A percentile compares a stretch with the other conserved stretches of the same genome.
Evolutionary conservation across 2,329 filamentous ascomycete species (phyloP).

Genomic region (Botrytis paeoniae): DNA sequence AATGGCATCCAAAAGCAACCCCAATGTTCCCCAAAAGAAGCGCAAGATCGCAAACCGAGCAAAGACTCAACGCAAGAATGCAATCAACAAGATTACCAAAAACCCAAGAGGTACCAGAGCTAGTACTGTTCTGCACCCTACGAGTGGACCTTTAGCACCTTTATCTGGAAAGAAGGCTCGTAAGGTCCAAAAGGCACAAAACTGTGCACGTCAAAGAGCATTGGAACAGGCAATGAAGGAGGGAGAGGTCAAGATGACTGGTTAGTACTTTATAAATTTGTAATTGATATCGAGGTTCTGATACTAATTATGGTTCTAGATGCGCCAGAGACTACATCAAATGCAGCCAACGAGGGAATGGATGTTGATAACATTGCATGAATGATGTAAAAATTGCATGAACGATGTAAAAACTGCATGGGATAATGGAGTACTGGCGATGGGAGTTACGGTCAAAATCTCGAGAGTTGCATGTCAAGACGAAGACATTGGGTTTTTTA

Average conservation of each 20-base stretch:
- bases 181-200: slow-evolving; percentile 37
- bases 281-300: neutral
- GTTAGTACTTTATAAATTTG: slow-evolving; percentile 22
- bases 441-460: slow-evolving; percentile 12
- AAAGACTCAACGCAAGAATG: slow-evolving; percentile 37
- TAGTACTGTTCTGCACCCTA: slow-evolving; percentile 36
- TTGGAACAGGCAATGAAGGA: slow-evolving; percentile 37
- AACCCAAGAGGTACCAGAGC: slow-evolving; percentile 35
- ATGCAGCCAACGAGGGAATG: slow-evolving; percentile 7
- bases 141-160: slow-evolving; percentile 36
- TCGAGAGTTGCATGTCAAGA: neutral
- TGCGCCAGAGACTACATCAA: slow-evolving; percentile 15
- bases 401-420: neutral
- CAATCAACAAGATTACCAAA: slow-evolving; percentile 33
- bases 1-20: slow-evolving; percentile 39
- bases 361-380: slow-evolving; percentile 16
- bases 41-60: slow-evolving; percentile 33
- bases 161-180: slow-evolving; percentile 38
- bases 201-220: slow-evolving; percentile 35
- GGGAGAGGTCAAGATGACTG: slow-evolving; percentile 38
- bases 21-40: slow-evolving; percentile 39
- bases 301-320: slow-evolving; percentile 7
- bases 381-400: neutral
- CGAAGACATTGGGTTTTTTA: neutral
- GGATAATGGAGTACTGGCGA: slow-evolving; percentile 14